Conservation (phyloP, 2,329 filamentous ascomycete species). For the Cephalotrichum gorgonifer region DNA sequence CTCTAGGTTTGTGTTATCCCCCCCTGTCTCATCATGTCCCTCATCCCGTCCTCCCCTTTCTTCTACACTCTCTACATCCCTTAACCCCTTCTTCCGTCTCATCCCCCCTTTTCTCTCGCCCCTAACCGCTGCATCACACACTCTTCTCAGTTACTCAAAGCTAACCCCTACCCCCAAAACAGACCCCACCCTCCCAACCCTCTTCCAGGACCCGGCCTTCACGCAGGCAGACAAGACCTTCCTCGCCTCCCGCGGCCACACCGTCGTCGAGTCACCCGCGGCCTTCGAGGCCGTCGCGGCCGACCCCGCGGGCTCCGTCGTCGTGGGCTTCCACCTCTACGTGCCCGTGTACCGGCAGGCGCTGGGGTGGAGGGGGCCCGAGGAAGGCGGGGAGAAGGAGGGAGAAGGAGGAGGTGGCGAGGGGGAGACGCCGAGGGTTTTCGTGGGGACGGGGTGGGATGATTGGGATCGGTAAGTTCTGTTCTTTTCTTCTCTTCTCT, state of each 20-base stretch:
- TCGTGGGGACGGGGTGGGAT: constrained; percentile 45
- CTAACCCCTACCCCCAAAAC: not conserved
- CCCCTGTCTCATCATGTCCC: not conserved
- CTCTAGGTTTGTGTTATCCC: not conserved
- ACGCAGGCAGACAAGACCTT: constrained; percentile 37
- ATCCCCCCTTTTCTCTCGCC: not conserved
- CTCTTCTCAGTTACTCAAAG: not conserved
- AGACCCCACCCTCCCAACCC: not conserved
- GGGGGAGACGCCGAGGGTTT: constrained; percentile 35
- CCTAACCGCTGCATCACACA: not conserved
- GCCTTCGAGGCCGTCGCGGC: constrained; percentile 39
- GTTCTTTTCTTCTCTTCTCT: too few species aligned
- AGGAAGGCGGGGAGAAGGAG: constrained; percentile 46
- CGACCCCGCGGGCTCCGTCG: constrained; percentile 26
- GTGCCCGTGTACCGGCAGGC: constrained; percentile 40
- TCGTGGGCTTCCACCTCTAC: constrained; percentile 55
- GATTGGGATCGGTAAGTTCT: constrained; percentile 38
- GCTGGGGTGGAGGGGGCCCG: constrained; percentile 34
- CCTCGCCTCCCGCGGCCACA: constrained; percentile 46
- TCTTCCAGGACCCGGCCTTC: constrained; percentile 47
- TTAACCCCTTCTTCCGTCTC: not conserved
- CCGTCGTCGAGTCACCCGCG: constrained; percentile 37
- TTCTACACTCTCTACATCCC: not conserved
- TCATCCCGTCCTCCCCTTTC: not conserved
- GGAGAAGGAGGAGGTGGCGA: constrained; percentile 29